A percentile compares a stretch with the other conserved stretches of the same genome.
These are phyloP conservation scores for Peronospora destructor DNA, from an alignment of 352 stramenopile species.

Conservation along the genomic window DNA sequence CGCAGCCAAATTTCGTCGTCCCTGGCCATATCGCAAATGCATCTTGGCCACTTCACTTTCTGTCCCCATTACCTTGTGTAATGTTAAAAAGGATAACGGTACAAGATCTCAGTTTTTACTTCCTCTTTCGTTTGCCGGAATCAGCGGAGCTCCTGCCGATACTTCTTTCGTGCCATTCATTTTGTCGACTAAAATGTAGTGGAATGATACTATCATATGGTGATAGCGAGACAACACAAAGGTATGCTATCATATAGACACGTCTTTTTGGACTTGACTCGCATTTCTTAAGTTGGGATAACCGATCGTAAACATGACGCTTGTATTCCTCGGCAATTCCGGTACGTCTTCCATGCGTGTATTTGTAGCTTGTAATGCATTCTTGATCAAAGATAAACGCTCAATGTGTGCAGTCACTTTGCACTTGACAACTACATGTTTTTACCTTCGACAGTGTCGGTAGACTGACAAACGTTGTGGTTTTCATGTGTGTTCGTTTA, in stretches of 20 bases:
- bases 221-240: not conserved
- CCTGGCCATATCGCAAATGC: conserved; percentile 60
- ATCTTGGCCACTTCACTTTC: conserved; percentile 68
- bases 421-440: not conserved
- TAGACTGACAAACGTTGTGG: conserved; percentile 14
- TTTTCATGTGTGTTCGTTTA: not conserved
- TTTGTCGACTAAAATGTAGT: not conserved
- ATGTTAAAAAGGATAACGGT: conserved; percentile 42
- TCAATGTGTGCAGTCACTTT: not conserved
- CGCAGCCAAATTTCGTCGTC: conserved; percentile 46
- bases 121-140: no score
- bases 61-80: conserved; percentile 52
- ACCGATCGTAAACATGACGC: conserved; percentile 27
- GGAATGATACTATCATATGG: no score
- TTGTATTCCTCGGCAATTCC: conserved; percentile 70
- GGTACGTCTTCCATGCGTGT: conserved; percentile 27
- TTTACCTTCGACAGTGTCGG: not conserved
- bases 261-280: not conserved
- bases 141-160: conserved; percentile 20
- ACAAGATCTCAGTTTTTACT: no score
- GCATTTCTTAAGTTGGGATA: no score
- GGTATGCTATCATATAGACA: not conserved
- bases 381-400: not conserved
- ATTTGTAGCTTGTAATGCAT: not conserved
- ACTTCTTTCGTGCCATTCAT: conserved; percentile 25